Evolutionary conservation across 768 basidiomycete genomes (phyloP), one percentile per base, ranked within the genome.

Genomic region (Sarcodon aspratus): DNA sequence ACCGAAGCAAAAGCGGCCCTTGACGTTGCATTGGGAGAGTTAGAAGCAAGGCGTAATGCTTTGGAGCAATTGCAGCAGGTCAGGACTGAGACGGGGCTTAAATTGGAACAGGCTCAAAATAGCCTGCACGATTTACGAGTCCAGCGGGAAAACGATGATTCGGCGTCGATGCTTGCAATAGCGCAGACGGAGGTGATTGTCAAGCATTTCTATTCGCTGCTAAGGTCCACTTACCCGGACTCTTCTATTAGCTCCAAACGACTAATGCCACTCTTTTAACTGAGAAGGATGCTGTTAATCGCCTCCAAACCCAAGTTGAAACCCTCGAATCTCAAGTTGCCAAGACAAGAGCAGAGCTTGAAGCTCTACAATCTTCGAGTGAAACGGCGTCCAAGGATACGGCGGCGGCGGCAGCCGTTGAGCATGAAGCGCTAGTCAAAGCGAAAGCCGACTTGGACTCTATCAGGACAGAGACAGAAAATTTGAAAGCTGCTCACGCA

Each of bases 341-440:
- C 4, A 63, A 69, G 13, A 70, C 76, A 9, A 75, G 78, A 52
- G 73, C 73, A 52, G 72, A 72, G 37, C 60, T 87, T 13, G 74
- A 77, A 31, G 63, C 63, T 3, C 63, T 82, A 13, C 71, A 74
- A 52, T 57, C 66, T 10, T 69, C 70, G 2, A 71, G 75, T 21
- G 70, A 71, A 11, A 63, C 72, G 6, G 66, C 70, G 11, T 59
- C 66, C 3, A 63, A 69, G 1, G 70, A 68, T 31, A 69, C 74
- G 0, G 62, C 71, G 1, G 68, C 71, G 12, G 76, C 78, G 12
- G 76, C 77, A n/a, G 69, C 74, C 40, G 63, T 71, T 36, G 81
- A 87, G 52, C 80, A 71, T 15, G 81, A 81, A 55, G 76, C 78
- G 17, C 69, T 87, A 31, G 56, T 76, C 15, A 79, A 79, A 57